Base-by-base conservation (phyloP, 1,139 yeast genomes). In the Lizanozyma gosingica region DNA sequence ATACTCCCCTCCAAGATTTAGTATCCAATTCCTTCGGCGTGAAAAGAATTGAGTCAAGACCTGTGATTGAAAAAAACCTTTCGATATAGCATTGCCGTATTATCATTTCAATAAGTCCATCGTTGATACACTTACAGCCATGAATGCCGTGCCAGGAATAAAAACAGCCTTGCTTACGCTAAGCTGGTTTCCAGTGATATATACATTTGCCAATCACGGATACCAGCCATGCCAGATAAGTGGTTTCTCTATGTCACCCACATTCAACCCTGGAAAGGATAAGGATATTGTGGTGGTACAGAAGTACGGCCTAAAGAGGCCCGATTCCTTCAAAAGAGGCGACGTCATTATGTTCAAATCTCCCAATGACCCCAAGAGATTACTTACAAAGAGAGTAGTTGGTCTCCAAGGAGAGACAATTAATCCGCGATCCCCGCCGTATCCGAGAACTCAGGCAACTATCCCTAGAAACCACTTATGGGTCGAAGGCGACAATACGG, bases 401-500 rank as follows among this genome's bases (percentile, higher is more conserved):
- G 97, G 83, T 1, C 53, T 78, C 1, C 87, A 77, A 43, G 90
- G 92, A 18, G 95, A 86, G 50, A 57, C 67, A 3, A 68, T 88
- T 1, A 53, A 60, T 17, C 78, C 95, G 1, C 66, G 81, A 42
- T 63, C 72, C 9, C 58, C 61, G 27, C 79, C 79, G 15, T 86
- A 83, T 54, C 92, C 94, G 1, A 73, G 78, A 52, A 63, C 69
- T 2, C 64, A 66, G 36, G 79, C 82, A 6, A 62, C 62, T 18
- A 64, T 90, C 2, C 96, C 96, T 3, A 61, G 85, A 42, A 83
- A 80, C 52, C 97, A 90, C 56, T 52, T 86, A 11, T 90, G 97
- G 97, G 88, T 88, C 0, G 97, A 90, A 58, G 97, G 97, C 3
- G 97, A 90, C 56, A 88, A 87, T 55, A 60, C 61, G n/a, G 65